phyloP scores from a whole-genome alignment of 805 yeast genomes.

The Monosporozyma siamensis region DNA sequence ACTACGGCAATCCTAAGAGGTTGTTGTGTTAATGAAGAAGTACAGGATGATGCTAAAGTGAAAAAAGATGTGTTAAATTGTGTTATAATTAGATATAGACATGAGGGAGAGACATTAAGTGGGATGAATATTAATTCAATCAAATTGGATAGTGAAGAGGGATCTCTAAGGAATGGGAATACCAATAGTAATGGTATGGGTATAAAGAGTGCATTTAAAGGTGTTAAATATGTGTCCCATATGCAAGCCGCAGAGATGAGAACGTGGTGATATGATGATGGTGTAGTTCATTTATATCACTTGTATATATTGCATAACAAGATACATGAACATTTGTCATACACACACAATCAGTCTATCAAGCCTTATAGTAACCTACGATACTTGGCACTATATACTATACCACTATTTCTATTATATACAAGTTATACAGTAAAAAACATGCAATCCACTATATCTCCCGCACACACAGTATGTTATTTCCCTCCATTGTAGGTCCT shows the following conservation, averaged over 20 bases:
- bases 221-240: constrained; percentile 4
- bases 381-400: too few species aligned
- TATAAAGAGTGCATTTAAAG: constrained; percentile 1
- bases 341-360: too few species aligned
- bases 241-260: constrained; percentile 1
- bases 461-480: too few species aligned
- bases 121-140: constrained; percentile 62
- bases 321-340: too few species aligned
- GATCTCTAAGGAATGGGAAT: background rate
- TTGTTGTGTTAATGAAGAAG: constrained; percentile 14
- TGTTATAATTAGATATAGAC: constrained; percentile 39
- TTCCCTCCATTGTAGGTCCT: too few species aligned
- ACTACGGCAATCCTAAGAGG: constrained; percentile 62
- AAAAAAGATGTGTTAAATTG: constrained; percentile 1
- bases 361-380: too few species aligned
- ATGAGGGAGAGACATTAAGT: constrained; percentile 55
- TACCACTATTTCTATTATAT: too few species aligned
- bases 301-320: too few species aligned
- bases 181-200: background rate
- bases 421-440: too few species aligned
- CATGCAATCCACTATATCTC: too few species aligned
- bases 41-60: background rate
- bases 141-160: constrained; percentile 39
- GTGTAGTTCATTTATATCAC: too few species aligned
- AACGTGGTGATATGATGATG: too few species aligned